phyloP scores from a whole-genome alignment of 1,139 yeast species.

The Magnusiomyces tetraspermus region DNA sequence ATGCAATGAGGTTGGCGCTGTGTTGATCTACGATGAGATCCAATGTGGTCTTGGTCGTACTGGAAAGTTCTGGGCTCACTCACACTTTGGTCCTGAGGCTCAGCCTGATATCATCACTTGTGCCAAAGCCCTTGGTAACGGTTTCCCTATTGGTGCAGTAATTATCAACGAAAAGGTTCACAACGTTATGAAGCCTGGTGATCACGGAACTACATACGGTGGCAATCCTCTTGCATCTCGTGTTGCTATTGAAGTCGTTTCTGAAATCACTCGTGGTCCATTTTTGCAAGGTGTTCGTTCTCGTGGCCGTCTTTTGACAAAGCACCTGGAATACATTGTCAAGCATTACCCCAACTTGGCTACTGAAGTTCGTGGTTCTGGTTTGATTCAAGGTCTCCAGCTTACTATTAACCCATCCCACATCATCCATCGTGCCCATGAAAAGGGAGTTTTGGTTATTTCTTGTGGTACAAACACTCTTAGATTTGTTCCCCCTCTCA shows the following conservation, averaged over 20 bases:
- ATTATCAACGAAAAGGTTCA: slow-evolving; percentile 76
- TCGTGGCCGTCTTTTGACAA: slow-evolving; percentile 47
- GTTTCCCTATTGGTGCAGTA: slow-evolving; percentile 96
- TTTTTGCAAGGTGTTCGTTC: slow-evolving; percentile 51
- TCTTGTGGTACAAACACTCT: slow-evolving; percentile 89
- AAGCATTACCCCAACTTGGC: slow-evolving; percentile 51
- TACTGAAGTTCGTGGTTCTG: slow-evolving; percentile 65
- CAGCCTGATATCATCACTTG: slow-evolving; percentile 90
- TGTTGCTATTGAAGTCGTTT: slow-evolving; percentile 67
- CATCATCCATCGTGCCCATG: slow-evolving; percentile 59
- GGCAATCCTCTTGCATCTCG: slow-evolving; percentile 91
- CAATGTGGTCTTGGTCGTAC: slow-evolving; percentile 95
- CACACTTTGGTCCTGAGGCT: slow-evolving; percentile 58
- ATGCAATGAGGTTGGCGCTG: slow-evolving; percentile 61
- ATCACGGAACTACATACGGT: slow-evolving; percentile 96
- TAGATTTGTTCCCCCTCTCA: slow-evolving; percentile 86
- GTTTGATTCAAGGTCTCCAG: slow-evolving; percentile 77
- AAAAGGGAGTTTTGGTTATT: slow-evolving; percentile 69
- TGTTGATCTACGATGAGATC: slow-evolving; percentile 86
- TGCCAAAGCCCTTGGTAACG: slow-evolving; percentile 96
- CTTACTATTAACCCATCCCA: slow-evolving; percentile 57
- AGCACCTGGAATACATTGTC: slow-evolving; percentile 45
- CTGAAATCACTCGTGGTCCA: slow-evolving; percentile 49
- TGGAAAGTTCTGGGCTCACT: slow-evolving; percentile 91
- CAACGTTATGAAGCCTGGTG: slow-evolving; percentile 67